phyloP scores from a whole-genome alignment of 345 rosid species.

The Corchorus olitorius region DNA sequence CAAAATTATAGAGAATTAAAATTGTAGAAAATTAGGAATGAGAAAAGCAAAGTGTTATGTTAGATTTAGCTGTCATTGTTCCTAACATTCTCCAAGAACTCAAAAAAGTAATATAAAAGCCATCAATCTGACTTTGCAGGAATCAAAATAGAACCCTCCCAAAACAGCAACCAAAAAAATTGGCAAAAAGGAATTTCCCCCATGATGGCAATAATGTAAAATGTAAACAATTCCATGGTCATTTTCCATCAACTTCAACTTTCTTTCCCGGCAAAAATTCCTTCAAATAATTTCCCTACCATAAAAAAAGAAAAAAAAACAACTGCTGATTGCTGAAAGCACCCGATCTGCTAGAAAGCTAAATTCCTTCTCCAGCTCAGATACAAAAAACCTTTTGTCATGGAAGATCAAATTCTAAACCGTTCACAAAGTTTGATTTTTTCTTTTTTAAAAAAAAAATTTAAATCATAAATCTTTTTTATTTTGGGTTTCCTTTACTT shows the following conservation, averaged over 20 bases:
- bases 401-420: slow-evolving; percentile 11
- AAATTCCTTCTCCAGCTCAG: slow-evolving; percentile 22
- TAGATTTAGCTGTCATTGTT: slow-evolving; percentile 14
- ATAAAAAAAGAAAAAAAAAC: not conserved
- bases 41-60: not conserved
- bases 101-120: not conserved
- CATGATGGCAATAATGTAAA: not conserved
- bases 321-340: not conserved
- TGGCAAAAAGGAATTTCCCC: not conserved
- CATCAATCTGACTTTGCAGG: slow-evolving; percentile 10
- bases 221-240: not conserved
- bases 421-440: slow-evolving; percentile 35
- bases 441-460: slow-evolving; percentile 23
- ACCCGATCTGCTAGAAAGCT: not conserved
- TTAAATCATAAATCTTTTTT: not conserved
- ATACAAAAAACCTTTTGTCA: slow-evolving; percentile 1
- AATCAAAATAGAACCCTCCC: slow-evolving; percentile 12
- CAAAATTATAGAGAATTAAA: no score
- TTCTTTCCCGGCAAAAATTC: slow-evolving; percentile 16
- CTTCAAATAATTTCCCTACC: not conserved
- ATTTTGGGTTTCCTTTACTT: slow-evolving; percentile 22
- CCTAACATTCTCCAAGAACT: slow-evolving; percentile 12
- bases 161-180: not conserved
- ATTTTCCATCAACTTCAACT: not conserved
- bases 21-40: not conserved